phyloP scores from a whole-genome alignment of 2,329 filamentous ascomycete genomes.

The Epichloe hybrida region DNA sequence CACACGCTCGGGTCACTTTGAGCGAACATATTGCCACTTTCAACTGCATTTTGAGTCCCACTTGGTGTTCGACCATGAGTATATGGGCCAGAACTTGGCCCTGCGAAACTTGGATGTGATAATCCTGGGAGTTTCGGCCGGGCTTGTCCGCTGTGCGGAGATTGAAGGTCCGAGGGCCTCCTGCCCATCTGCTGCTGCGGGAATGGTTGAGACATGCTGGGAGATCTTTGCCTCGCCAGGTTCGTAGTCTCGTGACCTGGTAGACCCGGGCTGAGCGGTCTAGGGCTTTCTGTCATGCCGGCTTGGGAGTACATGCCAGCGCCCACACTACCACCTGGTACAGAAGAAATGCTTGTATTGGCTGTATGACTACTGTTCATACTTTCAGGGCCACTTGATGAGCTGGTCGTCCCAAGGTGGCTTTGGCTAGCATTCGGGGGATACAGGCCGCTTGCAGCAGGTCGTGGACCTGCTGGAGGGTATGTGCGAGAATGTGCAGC shows the following conservation, averaged over 20 bases:
- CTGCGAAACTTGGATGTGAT: constrained; percentile 22
- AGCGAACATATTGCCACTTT: constrained; percentile 54
- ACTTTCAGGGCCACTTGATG: constrained; percentile 34
- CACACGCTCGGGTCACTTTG: constrained; percentile 50
- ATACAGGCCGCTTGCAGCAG: constrained; percentile 42
- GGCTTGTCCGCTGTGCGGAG: constrained; percentile 34
- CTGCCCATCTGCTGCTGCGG: constrained; percentile 48
- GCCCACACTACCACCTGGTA: constrained; percentile 31
- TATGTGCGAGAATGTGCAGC: constrained; percentile 63
- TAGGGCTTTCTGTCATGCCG: constrained; percentile 74
- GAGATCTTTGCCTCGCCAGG: constrained; percentile 45
- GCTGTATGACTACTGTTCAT: constrained; percentile 30
- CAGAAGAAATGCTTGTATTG: constrained; percentile 35
- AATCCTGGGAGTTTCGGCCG: constrained; percentile 25
- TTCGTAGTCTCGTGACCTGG: constrained; percentile 37
- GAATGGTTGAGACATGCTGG: constrained; percentile 51
- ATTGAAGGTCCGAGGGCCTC: constrained; percentile 40
- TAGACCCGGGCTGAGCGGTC: constrained; percentile 59
- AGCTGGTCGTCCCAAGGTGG: constrained; percentile 35
- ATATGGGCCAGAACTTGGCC: constrained; percentile 18
- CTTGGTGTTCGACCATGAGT: constrained; percentile 28
- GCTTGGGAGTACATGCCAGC: constrained; percentile 56
- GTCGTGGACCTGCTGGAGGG: constrained; percentile 49
- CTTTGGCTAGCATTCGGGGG: constrained; percentile 49
- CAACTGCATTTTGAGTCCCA: constrained; percentile 39